A percentile compares a stretch with the other conserved stretches of the same genome.
phyloP scores from a whole-genome alignment of 2,329 filamentous ascomycete genomes.

The Alternaria viburni region DNA sequence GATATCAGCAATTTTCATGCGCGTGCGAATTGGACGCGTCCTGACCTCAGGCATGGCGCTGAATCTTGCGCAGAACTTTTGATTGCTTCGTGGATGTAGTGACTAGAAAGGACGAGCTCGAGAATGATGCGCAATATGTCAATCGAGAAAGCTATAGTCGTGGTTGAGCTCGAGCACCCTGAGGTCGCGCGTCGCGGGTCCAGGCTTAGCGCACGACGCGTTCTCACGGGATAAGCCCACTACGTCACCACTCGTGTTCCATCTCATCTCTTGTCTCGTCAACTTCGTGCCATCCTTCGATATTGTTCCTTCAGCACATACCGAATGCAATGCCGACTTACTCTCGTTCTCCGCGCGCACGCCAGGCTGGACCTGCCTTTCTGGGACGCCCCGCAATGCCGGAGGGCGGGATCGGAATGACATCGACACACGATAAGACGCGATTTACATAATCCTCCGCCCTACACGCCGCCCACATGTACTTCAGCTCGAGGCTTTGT shows the following conservation, averaged over 20 bases:
- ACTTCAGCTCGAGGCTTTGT: background rate
- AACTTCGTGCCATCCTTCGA: background rate
- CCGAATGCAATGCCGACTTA: background rate
- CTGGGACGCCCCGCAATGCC: conserved; percentile 27
- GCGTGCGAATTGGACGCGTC: background rate
- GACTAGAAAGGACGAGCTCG: background rate
- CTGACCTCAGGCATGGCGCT: conserved; percentile 48
- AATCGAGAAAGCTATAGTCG: background rate
- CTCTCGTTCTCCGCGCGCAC: background rate
- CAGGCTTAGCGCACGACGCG: conserved; percentile 29
- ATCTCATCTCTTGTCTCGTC: background rate
- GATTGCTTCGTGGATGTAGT: background rate
- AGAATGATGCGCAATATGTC: background rate
- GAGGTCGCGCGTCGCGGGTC: conserved; percentile 1
- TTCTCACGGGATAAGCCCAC: conserved; percentile 34
- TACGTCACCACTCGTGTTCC: conserved; percentile 32
- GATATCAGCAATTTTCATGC: conserved; percentile 11
- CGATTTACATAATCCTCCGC: conserved; percentile 39
- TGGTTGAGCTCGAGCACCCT: background rate
- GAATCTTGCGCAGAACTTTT: background rate
- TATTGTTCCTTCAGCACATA: background rate
- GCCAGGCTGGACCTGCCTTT: conserved; percentile 28
- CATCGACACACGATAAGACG: conserved; percentile 30
- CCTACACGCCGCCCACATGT: conserved; percentile 16
- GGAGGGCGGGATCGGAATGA: conserved; percentile 18